Evolutionary conservation across 2,329 filamentous ascomycete genomes (phyloP).

Genomic region (Dactylellina sp.): DNA sequence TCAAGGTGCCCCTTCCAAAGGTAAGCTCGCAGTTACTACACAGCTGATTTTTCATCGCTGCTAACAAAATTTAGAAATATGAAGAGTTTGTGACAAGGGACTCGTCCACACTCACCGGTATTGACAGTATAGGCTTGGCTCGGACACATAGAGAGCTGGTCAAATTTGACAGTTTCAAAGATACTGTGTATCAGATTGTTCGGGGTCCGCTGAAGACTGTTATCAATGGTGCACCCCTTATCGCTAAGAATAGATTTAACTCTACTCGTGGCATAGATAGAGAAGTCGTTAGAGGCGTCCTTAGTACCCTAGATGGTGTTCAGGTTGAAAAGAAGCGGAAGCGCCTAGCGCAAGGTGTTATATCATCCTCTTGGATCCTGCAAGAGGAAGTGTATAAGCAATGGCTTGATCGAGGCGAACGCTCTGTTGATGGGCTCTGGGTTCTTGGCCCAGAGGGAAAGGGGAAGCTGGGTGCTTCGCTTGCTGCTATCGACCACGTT

Average conservation of each 20-base stretch:
- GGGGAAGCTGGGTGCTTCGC: conserved; percentile 65
- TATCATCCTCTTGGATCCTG: conserved; percentile 64
- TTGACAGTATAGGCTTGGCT: conserved; percentile 63
- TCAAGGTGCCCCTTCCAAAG: conserved; percentile 56
- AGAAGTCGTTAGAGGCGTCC: conserved; percentile 62
- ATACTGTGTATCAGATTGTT: conserved; percentile 63
- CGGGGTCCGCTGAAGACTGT: conserved; percentile 63
- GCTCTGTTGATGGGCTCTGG: conserved; percentile 63
- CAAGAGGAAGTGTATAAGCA: conserved; percentile 63
- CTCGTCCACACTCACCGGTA: conserved; percentile 64
- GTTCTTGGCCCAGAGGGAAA: conserved; percentile 65
- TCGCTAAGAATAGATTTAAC: conserved; percentile 64
- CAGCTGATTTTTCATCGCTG: not conserved
- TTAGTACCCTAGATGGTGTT: conserved; percentile 62
- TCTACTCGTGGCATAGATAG: conserved; percentile 63
- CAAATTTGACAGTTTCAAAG: conserved; percentile 65
- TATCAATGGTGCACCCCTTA: conserved; percentile 63
- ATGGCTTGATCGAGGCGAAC: conserved; percentile 61
- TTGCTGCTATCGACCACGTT: conserved; percentile 64
- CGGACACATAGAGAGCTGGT: conserved; percentile 65
- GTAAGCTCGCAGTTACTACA: conserved; percentile 1
- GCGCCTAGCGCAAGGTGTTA: conserved; percentile 61
- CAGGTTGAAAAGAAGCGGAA: conserved; percentile 63
- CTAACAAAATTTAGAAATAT: conserved; percentile 60
- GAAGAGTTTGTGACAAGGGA: conserved; percentile 65